Evolutionary conservation across 2,329 filamentous ascomycete genomes (phyloP), one percentile per base, ranked within the genome.

Genomic region (Trichoderma sp.): DNA sequence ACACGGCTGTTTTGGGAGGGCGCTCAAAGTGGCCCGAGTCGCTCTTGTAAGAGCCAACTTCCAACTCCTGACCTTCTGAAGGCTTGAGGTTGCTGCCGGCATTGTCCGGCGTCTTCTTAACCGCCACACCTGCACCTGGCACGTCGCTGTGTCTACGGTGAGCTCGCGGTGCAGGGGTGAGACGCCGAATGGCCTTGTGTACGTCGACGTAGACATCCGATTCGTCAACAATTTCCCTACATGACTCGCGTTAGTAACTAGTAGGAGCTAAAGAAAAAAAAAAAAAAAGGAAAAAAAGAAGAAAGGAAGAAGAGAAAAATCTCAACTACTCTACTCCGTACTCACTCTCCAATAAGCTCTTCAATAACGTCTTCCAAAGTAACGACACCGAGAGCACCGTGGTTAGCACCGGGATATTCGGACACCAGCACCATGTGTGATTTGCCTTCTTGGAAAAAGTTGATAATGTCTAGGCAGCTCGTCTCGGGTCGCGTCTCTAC

Each of bases 361-460:
- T 99, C 95, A 75, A 99, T 99, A 4, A 99, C 95, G 78, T 99
- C 95, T 78, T 99, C 95, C 2, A 99, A 82, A 0, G 95, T 99
- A 17, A 99, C 93, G 4, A 99, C 95, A 67, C 95, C 95, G 13
- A 97, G 83, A 6, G 94, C 93, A 54, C 95, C 95, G 74, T 92
- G 89, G 74, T 97, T 90, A 72, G 96, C 92, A n/a, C 94, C 94
- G 1, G 95, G 95, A 35, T 80, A 85, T 74, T 97, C 92, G 0
- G 94, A 97, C 9, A 98, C 95, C 32, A 99, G 84, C 0, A 98
- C 94, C 94, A 99, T 97, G 79, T 99, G 95, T 1, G 94, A 97
- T 78, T 99, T 99, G 74, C 95, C 95, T 82, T 99, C 95, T 79
- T 99, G 95, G 83, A 99, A 99, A 80, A 97, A 99, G 81, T 99